Base-by-base conservation (phyloP, 208 protist genomes). In the Acanthamoeba polyphaga region DNA sequence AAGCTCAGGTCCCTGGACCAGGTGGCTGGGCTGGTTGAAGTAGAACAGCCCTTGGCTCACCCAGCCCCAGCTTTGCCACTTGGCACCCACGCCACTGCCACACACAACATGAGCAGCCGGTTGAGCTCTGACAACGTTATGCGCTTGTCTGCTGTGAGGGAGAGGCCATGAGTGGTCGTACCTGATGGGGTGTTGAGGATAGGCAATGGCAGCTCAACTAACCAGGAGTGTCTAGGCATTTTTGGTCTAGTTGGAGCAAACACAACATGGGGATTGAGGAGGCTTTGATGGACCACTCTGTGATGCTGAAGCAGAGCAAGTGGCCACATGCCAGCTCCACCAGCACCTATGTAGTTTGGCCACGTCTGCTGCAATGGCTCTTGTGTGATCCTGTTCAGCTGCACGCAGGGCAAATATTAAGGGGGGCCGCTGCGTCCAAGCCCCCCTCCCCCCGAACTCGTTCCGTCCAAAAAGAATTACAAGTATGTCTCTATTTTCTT, bases 51-150 rank as follows among this genome's bases (percentile, higher is more conserved):
- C 80, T 43, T 53, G 24, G 34, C 80, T 66, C 29, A 64, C 12
- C 80, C 80, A 88, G 34, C 80, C 80, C 80, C 80, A 88, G 80
- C 51, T 88, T 17, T 12, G 51, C 80, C 80, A 88, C n/a, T 66
- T 88, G 43, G 51, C 80, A 13, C 80, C 80, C 34, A 85, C 78
- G 5, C 43, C 78, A 60, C 78, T 85, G 27, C 46, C 60, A 9
- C 58, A 62, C 58, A 62, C 58, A n/a, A n/a, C n/a, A n/a, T n/a
- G n/a, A n/a, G n/a, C n/a, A n/a, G n/a, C n/a, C n/a, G n/a, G n/a
- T n/a, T n/a, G n/a, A n/a, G n/a, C n/a, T n/a, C n/a, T n/a, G n/a
- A n/a, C n/a, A n/a, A n/a, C n/a, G n/a, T n/a, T n/a, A n/a, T n/a
- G n/a, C n/a, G n/a, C n/a, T n/a, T n/a, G n/a, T n/a, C n/a, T n/a